Evolutionary conservation across 106 monocot genomes (phyloP).

Genomic region (Chionographis japonica): DNA sequence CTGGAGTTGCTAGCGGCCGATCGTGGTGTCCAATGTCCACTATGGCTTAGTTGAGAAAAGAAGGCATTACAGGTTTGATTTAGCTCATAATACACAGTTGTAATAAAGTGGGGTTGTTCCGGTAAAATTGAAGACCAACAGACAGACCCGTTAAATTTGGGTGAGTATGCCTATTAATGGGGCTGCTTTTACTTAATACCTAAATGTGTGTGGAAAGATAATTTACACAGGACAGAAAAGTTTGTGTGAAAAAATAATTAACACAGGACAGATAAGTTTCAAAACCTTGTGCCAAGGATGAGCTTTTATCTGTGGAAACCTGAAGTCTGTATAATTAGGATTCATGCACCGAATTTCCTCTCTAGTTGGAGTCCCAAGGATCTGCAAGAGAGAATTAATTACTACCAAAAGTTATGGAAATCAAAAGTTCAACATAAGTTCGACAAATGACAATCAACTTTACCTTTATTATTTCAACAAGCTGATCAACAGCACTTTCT

Average conservation of each 20-base stretch:
- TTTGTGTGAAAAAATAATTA: background rate
- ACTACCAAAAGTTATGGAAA: background rate
- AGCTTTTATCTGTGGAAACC: conserved; percentile 80
- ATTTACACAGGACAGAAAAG: background rate
- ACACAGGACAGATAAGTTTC: too few species aligned
- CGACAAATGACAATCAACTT: background rate
- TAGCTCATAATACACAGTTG: too few species aligned
- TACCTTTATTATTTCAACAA: conserved; percentile 79
- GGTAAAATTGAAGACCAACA: too few species aligned
- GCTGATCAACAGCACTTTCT: conserved; percentile 67
- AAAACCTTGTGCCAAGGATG: conserved; percentile 82
- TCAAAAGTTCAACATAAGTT: background rate
- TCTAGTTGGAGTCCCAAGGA: conserved; percentile 75
- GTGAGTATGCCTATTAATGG: too few species aligned
- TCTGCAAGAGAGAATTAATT: conserved; percentile 26
- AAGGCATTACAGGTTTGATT: too few species aligned
- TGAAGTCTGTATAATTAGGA: conserved; percentile 66
- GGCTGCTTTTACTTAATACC: too few species aligned
- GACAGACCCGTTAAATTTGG: too few species aligned
- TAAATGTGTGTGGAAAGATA: background rate
- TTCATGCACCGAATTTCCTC: conserved; percentile 91
- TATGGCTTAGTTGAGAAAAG: too few species aligned
- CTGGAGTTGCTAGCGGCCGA: too few species aligned
- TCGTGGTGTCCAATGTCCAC: too few species aligned
- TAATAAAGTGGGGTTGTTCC: too few species aligned